Percentiles rank a stretch among this genome's conserved stretches.
These are phyloP conservation scores for Talaromyces sp. DNA, from an alignment of 2,329 filamentous ascomycete species.

Conservation along the genomic window DNA sequence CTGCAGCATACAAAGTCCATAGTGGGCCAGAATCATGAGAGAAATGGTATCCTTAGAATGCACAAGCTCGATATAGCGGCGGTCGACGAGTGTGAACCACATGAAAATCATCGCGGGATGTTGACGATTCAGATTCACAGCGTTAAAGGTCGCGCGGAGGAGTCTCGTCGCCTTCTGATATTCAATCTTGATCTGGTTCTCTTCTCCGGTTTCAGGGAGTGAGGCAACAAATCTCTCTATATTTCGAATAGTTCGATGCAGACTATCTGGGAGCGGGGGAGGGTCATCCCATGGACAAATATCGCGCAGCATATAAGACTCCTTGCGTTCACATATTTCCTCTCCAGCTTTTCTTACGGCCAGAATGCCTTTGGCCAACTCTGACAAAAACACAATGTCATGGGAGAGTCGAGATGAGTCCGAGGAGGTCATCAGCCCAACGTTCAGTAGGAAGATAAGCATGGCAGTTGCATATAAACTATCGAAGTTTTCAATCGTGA, in stretches of 20 bases:
- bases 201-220: constrained; percentile 3
- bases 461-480: constrained; percentile 14
- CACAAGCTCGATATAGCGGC: constrained; percentile 8
- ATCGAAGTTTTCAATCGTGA: constrained; percentile 14
- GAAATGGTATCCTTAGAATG: constrained; percentile 8
- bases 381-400: constrained; percentile 6
- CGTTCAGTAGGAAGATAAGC: constrained; percentile 13
- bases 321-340: background rate
- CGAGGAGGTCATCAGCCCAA: constrained; percentile 1
- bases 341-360: constrained; percentile 4
- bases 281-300: constrained; percentile 5
- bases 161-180: constrained; percentile 5
- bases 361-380: constrained; percentile 12
- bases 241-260: constrained; percentile 3
- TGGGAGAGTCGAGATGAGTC: background rate
- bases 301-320: constrained; percentile 10
- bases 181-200: constrained; percentile 1
- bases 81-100: constrained; percentile 11
- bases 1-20: constrained; percentile 15
- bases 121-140: constrained; percentile 3
- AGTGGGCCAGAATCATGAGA: constrained; percentile 14
- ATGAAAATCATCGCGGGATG: constrained; percentile 17
- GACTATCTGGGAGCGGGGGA: constrained; percentile 3
- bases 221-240: constrained; percentile 9
- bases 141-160: constrained; percentile 11